Percentiles rank a stretch among this genome's conserved stretches.
Conservation (phyloP, 2,329 filamentous ascomycete species). For the Hymenoscyphus scutula region DNA sequence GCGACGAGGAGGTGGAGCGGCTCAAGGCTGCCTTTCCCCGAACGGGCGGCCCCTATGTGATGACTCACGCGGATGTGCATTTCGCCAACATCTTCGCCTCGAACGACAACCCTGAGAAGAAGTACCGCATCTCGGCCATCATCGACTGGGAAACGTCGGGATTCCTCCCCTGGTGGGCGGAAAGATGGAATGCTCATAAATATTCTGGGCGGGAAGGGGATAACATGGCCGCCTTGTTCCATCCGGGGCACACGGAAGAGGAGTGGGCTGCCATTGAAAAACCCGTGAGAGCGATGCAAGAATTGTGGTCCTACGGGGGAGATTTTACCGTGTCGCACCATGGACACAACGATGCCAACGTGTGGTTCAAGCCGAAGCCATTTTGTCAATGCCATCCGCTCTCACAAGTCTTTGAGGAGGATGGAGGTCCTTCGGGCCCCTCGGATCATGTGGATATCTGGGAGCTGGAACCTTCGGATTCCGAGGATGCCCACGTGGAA, state of each 20-base stretch:
- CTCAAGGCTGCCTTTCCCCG: constrained; percentile 17
- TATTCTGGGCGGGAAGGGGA: too few relatives aligned
- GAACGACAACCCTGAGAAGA: constrained; percentile 26
- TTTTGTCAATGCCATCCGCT: constrained; percentile 16
- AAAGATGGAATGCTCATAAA: too few relatives aligned
- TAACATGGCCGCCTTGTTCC: too few relatives aligned
- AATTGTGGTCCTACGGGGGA: constrained; percentile 8
- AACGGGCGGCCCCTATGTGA: constrained; percentile 33
- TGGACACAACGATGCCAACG: constrained; percentile 6
- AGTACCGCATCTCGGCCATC: constrained; percentile 36
- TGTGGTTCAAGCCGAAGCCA: constrained; percentile 1
- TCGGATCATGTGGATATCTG: constrained; percentile 11
- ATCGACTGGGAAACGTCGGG: constrained; percentile 36
- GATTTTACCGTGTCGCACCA: constrained; percentile 7
- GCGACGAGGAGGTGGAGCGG: constrained; percentile 9
- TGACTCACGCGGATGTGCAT: constrained; percentile 41
- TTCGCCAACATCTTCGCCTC: constrained; percentile 41
- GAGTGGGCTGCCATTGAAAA: background rate
- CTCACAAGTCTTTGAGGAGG: background rate
- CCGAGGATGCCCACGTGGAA: constrained; percentile 12
- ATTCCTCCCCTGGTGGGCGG: too few relatives aligned
- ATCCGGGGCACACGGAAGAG: too few relatives aligned
- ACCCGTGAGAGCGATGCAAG: background rate
- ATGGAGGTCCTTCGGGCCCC: background rate
- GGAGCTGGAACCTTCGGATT: constrained; percentile 15